Evolutionary conservation across 768 basidiomycete species (phyloP).

Genomic region (Russula sp.): DNA sequence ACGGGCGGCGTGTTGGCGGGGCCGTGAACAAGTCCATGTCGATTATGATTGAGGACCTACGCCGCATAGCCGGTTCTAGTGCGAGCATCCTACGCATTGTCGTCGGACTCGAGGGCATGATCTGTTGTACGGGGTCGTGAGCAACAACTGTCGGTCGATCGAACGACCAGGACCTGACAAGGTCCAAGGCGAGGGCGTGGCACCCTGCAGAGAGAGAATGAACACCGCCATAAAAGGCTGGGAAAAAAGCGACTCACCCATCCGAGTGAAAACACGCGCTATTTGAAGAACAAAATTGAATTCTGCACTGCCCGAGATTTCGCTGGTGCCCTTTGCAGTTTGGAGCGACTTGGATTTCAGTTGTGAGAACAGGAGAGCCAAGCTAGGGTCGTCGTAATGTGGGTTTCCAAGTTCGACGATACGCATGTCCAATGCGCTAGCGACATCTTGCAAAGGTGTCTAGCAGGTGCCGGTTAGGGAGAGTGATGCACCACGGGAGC

Average conservation of each 20-base stretch:
- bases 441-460: slow-evolving; percentile 75
- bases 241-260: slow-evolving; percentile 54
- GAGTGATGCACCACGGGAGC: neutral
- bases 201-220: slow-evolving; percentile 54
- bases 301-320: slow-evolving; percentile 80
- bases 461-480: slow-evolving; percentile 26
- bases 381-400: slow-evolving; percentile 89
- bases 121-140: slow-evolving; percentile 22
- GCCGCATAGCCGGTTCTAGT: slow-evolving; percentile 46
- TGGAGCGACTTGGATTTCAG: slow-evolving; percentile 87
- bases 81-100: slow-evolving; percentile 41
- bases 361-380: slow-evolving; percentile 85
- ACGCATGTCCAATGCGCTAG: slow-evolving; percentile 44
- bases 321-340: slow-evolving; percentile 86
- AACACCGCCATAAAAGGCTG: neutral
- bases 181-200: slow-evolving; percentile 83
- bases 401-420: slow-evolving; percentile 70
- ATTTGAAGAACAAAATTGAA: slow-evolving; percentile 96
- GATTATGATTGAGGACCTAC: slow-evolving; percentile 72
- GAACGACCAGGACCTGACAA: slow-evolving; percentile 89
- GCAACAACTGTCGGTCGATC: slow-evolving; percentile 55
- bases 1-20: slow-evolving; percentile 49
- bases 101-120: slow-evolving; percentile 38
- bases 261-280: slow-evolving; percentile 85
- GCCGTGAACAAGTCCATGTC: slow-evolving; percentile 76